These are phyloP conservation scores for Cicer cuneatum DNA, from an alignment of 306 rosid genomes.

Conservation along the genomic window DNA sequence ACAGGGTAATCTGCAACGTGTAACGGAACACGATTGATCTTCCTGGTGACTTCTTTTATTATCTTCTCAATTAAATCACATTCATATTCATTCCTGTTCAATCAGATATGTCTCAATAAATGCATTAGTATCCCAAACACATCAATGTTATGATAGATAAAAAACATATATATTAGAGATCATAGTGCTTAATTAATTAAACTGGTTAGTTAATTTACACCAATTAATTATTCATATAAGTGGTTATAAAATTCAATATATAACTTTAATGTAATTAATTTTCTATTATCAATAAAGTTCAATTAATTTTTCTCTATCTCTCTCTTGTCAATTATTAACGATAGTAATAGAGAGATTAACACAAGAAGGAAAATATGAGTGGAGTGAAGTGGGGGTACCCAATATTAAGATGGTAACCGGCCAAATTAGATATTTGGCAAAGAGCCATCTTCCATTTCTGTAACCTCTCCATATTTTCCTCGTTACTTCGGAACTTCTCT, in stretches of 20 bases:
- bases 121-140: no score
- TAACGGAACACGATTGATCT: background rate
- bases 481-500: background rate
- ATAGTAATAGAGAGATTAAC: background rate
- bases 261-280: no score
- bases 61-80: background rate
- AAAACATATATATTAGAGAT: no score
- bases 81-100: background rate
- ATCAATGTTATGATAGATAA: no score
- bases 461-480: background rate
- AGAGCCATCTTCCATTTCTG: slow-evolving; percentile 27
- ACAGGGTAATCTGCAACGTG: background rate
- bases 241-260: no score
- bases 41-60: background rate
- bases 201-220: no score
- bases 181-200: no score
- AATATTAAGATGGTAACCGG: background rate
- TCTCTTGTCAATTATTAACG: background rate
- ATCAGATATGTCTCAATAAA: background rate
- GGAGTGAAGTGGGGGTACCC: background rate
- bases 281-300: no score
- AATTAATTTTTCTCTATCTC: no score
- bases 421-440: background rate
- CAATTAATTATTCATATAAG: no score
- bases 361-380: background rate